Percentiles rank a stretch among this genome's conserved stretches.
These are phyloP conservation scores for Jimgerdemannia flammicorona DNA, from an alignment of 192 early-diverging fungal genomes.

Conservation along the genomic window DNA sequence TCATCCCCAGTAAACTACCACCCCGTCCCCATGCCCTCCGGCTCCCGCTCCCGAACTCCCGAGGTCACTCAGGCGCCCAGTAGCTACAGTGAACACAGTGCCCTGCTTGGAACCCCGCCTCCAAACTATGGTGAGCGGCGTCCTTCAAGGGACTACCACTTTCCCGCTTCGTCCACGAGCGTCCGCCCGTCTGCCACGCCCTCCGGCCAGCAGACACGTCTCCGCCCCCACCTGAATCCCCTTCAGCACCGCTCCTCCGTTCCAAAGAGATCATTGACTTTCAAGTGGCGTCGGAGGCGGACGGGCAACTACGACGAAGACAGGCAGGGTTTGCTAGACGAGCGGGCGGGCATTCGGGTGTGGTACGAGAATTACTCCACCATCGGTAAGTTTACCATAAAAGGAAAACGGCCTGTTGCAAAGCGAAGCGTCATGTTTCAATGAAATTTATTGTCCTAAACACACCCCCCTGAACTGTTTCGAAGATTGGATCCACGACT, in stretches of 20 bases:
- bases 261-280: background rate
- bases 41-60: no score
- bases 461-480: background rate
- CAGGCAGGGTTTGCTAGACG: conserved; percentile 42
- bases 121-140: background rate
- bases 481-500: conserved; percentile 89
- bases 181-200: background rate
- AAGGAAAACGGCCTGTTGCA: background rate
- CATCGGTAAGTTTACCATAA: conserved; percentile 35
- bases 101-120: background rate
- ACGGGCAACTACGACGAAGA: conserved; percentile 46
- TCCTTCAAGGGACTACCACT: background rate
- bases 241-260: background rate
- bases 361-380: conserved; percentile 58
- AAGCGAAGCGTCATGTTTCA: no score
- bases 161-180: background rate
- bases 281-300: conserved; percentile 20
- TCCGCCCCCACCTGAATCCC: background rate
- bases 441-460: background rate
- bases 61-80: background rate
- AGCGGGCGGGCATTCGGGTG: conserved; percentile 52
- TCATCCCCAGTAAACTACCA: background rate
- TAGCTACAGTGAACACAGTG: background rate
- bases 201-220: background rate
- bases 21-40: background rate